phyloP scores from a whole-genome alignment of 495 filamentous ascomycete species.

The Penicillium silybi region DNA sequence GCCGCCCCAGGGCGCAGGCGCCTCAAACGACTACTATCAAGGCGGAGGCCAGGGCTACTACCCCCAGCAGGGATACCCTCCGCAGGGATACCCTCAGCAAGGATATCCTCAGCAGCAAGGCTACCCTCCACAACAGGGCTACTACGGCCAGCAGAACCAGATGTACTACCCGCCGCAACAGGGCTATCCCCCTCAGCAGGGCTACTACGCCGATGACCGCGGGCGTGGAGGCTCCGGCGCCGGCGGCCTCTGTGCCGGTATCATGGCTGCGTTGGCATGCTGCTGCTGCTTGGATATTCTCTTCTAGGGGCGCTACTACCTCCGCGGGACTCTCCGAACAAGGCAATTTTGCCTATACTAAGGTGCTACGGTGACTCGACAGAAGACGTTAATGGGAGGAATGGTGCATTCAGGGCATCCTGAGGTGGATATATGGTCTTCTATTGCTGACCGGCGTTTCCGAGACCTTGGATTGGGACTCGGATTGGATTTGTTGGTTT shows the following conservation, averaged over 20 bases:
- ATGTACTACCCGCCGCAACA: constrained; percentile 46
- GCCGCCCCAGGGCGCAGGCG: constrained; percentile 22
- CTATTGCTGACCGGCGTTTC: not conserved
- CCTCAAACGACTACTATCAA: constrained; percentile 27
- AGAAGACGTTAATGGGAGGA: not conserved
- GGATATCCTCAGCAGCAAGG: constrained; percentile 1
- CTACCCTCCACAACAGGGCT: constrained; percentile 1
- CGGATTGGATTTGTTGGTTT: not conserved
- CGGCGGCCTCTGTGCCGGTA: constrained; percentile 45
- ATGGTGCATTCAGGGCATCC: not conserved
- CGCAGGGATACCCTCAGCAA: not conserved
- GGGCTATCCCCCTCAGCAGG: constrained; percentile 39
- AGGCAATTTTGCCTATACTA: not conserved
- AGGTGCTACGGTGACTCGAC: not conserved
- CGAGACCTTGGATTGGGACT: not conserved
- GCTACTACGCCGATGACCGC: constrained; percentile 32
- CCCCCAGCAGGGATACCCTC: constrained; percentile 5
- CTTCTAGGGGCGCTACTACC: constrained; percentile 27
- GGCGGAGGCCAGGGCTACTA: constrained; percentile 26
- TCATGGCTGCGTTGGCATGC: constrained; percentile 47
- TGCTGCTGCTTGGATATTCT: constrained; percentile 55
- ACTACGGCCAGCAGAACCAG: constrained; percentile 30
- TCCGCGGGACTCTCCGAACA: not conserved
- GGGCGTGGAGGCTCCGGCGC: constrained; percentile 17
- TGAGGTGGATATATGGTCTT: not conserved